Evolutionary conservation across 345 rosid species (phyloP), one percentile per base, ranked within the genome.

Genomic region (Salix exigua): DNA sequence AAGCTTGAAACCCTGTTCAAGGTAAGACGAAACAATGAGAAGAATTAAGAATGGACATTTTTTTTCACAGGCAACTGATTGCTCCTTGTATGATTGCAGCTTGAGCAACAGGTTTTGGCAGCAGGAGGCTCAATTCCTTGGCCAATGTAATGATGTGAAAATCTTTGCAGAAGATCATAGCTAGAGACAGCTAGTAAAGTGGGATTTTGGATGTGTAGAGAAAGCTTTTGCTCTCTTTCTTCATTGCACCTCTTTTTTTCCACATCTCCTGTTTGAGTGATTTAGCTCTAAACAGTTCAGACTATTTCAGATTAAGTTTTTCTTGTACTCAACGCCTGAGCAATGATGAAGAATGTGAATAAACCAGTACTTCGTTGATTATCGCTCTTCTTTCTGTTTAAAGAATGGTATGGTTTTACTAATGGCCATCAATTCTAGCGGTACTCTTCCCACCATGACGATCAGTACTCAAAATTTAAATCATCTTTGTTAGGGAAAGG

Each of bases 1-100:
- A 89, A 89, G 87, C 89, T 91, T 18, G 89, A 91, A 77, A 82
- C 88, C 19, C 82, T 89, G 64, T 87, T 91, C 86, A 77, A 85
- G 85, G 94, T 85, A 84, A 62, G 60, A 28, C 37, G 50, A 46
- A 33, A 33, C 60, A 1, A 21, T 1, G n/a, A 19, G 35, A 58
- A 53, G 37, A n/a, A 1, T 67, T 51, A 6, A 40, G 37, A 40
- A 77, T 25, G 26, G 9, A 25, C 8, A 38, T 10, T 28, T 9
- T 30, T 28, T 30, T 28, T 21, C 11, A 12, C 31, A 60, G 28
- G 26, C 35, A 33, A 10, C 21, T 75, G 61, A 50, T 72, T 72
- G 23, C 6, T 30, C 17, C 7, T 66, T 28, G 31, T 8, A 6
- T 16, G 40, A 68, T 33, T 77, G 83, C 72, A 91, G 95, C 85